phyloP scores from a whole-genome alignment of 441 rosid genomes.

The Corymbia citriodora region DNA sequence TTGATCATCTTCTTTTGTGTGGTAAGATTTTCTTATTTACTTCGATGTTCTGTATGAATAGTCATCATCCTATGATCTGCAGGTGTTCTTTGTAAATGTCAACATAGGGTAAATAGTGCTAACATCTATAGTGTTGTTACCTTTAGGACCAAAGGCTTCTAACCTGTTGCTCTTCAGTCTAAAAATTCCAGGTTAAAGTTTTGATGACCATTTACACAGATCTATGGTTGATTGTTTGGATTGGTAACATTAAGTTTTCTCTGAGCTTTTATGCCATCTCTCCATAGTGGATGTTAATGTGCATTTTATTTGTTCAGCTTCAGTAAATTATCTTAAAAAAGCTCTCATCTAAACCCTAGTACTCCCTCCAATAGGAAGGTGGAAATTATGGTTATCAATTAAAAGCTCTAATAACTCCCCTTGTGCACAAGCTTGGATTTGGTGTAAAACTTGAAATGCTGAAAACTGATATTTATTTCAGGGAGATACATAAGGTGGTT shows the following conservation, averaged over 20 bases:
- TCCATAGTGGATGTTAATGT: neutral
- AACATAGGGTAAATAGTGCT: neutral
- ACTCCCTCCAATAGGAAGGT: neutral
- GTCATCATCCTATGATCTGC: neutral
- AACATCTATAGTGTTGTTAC: neutral
- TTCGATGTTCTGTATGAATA: neutral
- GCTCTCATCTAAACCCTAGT: neutral
- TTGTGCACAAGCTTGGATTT: neutral
- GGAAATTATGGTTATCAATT: neutral
- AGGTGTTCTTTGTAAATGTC: neutral
- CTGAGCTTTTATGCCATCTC: neutral
- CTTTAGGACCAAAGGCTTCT: neutral
- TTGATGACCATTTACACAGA: neutral
- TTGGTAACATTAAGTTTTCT: neutral
- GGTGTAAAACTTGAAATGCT: neutral
- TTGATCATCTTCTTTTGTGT: neutral
- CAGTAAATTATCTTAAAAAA: neutral
- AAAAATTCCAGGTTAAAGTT: neutral
- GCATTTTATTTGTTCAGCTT: neutral
- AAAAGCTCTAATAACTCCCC: neutral
- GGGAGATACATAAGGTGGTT: neutral
- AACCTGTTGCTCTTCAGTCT: neutral
- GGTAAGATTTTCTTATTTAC: neutral
- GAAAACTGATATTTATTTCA: neutral
- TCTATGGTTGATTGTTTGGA: neutral